A percentile compares a stretch with the other conserved stretches of the same genome.
Evolutionary conservation across 2,329 filamentous ascomycete species (phyloP).

Genomic region (Epicoccum nigrum): DNA sequence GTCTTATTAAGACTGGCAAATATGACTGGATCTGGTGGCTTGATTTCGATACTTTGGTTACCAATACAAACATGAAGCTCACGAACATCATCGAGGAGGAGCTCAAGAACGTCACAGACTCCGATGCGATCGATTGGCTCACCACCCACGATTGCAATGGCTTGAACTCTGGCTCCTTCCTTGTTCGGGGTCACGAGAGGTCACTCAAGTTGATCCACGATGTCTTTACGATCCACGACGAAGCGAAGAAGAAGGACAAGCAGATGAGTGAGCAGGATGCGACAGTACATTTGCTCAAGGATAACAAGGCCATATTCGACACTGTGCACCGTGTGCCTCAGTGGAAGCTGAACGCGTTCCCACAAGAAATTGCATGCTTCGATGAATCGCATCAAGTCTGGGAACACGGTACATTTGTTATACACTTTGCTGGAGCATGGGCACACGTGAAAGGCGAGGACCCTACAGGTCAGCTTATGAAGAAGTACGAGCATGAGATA

Average conservation of each 20-base stretch:
- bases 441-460: conserved; percentile 49
- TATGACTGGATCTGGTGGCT: conserved; percentile 54
- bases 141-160: conserved; percentile 50
- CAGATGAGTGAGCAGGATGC: conserved; percentile 49
- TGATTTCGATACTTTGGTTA: conserved; percentile 52
- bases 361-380: conserved; percentile 48
- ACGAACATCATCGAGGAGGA: conserved; percentile 45
- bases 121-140: conserved; percentile 46
- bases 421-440: conserved; percentile 53
- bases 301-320: conserved; percentile 24
- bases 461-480: conserved; percentile 48
- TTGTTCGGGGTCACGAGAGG: conserved; percentile 45
- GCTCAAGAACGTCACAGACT: conserved; percentile 36
- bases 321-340: conserved; percentile 44
- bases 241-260: conserved; percentile 26
- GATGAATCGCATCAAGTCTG: conserved; percentile 40
- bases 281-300: conserved; percentile 42
- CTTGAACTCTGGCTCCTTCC: conserved; percentile 49
- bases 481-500: conserved; percentile 44
- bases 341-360: conserved; percentile 50
- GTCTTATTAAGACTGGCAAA: conserved; percentile 40
- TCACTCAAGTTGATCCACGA: conserved; percentile 44
- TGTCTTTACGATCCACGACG: conserved; percentile 35
- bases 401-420: conserved; percentile 44
- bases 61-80: conserved; percentile 46